Base-by-base conservation (phyloP, 768 basidiomycete genomes). In the Tylopilus rubrobrunneus region DNA sequence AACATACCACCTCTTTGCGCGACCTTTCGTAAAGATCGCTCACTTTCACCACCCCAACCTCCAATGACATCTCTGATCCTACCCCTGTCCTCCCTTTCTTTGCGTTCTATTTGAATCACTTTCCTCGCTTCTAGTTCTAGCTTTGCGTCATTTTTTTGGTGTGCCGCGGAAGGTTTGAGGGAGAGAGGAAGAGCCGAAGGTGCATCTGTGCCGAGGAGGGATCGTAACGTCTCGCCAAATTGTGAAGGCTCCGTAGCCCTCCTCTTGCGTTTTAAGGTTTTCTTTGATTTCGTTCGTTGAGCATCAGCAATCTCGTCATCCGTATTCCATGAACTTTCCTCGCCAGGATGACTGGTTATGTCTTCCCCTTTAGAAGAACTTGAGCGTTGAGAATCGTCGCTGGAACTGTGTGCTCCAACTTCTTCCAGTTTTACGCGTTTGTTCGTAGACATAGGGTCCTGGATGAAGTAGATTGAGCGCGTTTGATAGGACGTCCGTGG, bases 31-130 rank as follows among this genome's bases (percentile, higher is more conserved):
- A 84, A 74, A 55, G 79, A 86, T 69, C 81, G 81, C 74, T 86
- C 92, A 70, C 81, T 82, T 69, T 89, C 88, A 12, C 80, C 87
- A 29, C 89, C 94, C 94, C 93, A 97, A 40, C 92, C 92, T 53
- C 85, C 90, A 66, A 89, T 91, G 15, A 84, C 82, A 67, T 87
- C 85, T 39, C 73, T 79, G 58, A 87, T 78, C 52, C 82, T 74
- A 12, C 82, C 81, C 57, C 75, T 83, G 58, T 89, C 87, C 58
- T 89, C 87, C 58, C 78, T 86, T 56, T 85, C 87, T 65, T 84
- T 88, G 68, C 77, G 83, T 62, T 89, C 89, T 25, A 81, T 73
- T 48, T 82, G 84, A 29, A 92, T 77, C 15, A 82, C 78, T 60
- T 84, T 89, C 66, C 81, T 86, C 2, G 89, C 89, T 63, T 79